Base-by-base conservation (phyloP, 2,329 filamentous ascomycete species). In the Phialophora verrucosa region DNA sequence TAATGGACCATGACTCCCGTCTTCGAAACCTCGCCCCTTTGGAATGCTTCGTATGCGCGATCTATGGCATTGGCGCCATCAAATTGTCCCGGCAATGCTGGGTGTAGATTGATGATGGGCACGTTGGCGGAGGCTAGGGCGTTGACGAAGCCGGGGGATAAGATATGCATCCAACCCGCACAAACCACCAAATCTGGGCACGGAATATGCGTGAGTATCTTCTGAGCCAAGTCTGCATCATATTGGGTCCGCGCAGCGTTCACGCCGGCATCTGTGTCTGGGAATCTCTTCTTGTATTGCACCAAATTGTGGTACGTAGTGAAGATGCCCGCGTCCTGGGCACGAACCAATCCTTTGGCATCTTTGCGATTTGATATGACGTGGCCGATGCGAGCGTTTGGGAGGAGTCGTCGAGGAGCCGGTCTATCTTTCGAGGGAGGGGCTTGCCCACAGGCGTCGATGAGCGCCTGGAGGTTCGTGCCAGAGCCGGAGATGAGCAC, bases 1-100 rank as follows among this genome's bases (percentile, higher is more conserved):
- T 93, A 90, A 79, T 97, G 93, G 17, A 92, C 88, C 93, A 96
- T 97, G 62, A 96, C 89, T 0, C 93, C 93, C 0, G 87, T 93
- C 70, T 84, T 85, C 70, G 85, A 84, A 71, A 90, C 84, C 73
- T 88, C 85, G 10, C 92, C 85, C 69, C 84, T 85, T 75, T 88
- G 78, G 75, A 91, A 93, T 64, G 91, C 92, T 55, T 86, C 83
- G 78, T 88, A 92, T 2, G 93, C 92, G 27, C 91, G 84, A 73
- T 90, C 87, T 72, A 97, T 96, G 17, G 92, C 93, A 70, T 85
- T 79, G 70, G 88, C 87, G 4, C 93, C 93, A 71, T 93, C 90
- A 75, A 92, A 93, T 73, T 88, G 85, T 1, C 90, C 90, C 74
- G 84, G 90, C 49, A 91, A 78, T 3, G 90, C 88, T 11, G 92